Percentiles rank a stretch among this genome's conserved stretches.
Evolutionary conservation across 192 early-diverging fungal genomes (phyloP).

Genomic region (Phlyctochytrium bullatum): DNA sequence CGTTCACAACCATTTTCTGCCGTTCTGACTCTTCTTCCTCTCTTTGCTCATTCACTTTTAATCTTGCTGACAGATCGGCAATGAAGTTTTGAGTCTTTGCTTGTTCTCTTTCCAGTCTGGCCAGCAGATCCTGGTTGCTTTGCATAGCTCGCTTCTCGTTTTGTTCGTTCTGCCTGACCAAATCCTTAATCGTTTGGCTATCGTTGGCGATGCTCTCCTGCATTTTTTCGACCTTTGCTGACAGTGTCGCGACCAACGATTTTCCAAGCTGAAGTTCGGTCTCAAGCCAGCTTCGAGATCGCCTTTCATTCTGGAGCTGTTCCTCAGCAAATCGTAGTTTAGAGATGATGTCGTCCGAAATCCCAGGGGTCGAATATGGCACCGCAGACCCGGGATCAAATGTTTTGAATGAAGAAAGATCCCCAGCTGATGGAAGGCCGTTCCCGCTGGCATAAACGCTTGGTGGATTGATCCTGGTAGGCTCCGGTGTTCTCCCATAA

Average conservation of each 20-base stretch:
- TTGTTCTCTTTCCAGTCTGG: conserved; percentile 13
- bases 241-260: conserved; percentile 26
- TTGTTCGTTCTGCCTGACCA: conserved; percentile 11
- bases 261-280: conserved; percentile 37
- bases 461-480: no score
- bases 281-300: conserved; percentile 34
- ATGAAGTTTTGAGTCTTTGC: conserved; percentile 23
- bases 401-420: not conserved
- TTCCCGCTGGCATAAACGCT: no score
- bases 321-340: conserved; percentile 30
- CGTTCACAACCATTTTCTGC: conserved; percentile 18
- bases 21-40: conserved; percentile 27
- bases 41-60: conserved; percentile 15
- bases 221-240: conserved; percentile 37
- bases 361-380: not conserved
- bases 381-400: conserved; percentile 11
- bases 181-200: conserved; percentile 6
- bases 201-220: conserved; percentile 7
- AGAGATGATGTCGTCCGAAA: conserved; percentile 13
- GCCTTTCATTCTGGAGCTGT: conserved; percentile 33
- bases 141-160: conserved; percentile 24
- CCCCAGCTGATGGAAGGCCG: not conserved
- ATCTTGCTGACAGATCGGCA: conserved; percentile 27
- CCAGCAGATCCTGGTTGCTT: conserved; percentile 15
- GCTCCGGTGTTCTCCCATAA: no score